Conservation (phyloP, 148 eudicot species). For the Persicaria maculosa region DNA sequence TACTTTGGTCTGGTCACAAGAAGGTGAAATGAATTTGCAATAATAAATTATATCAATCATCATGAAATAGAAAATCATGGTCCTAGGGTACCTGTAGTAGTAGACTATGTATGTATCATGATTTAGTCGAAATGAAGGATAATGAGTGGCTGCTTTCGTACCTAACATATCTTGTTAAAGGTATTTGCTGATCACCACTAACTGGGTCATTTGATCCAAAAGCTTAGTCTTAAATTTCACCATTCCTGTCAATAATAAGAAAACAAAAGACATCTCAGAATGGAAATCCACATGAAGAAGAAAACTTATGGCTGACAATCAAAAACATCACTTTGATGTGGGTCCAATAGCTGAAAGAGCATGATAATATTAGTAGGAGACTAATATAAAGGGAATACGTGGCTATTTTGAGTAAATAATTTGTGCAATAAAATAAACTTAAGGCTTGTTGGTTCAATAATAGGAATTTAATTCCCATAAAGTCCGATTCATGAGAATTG, state of each 20-base stretch:
- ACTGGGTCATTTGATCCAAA: background rate
- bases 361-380: no score
- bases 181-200: no score
- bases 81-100: background rate
- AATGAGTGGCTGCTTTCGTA: no score
- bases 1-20: constrained; percentile 3
- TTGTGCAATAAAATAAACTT: no score
- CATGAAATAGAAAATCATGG: background rate
- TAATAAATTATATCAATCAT: background rate
- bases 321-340: no score
- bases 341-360: no score
- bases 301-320: background rate
- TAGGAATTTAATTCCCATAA: no score
- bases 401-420: no score
- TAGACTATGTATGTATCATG: background rate
- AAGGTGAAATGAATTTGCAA: background rate
- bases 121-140: background rate
- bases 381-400: no score
- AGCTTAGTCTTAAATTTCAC: background rate
- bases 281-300: background rate
- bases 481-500: no score
- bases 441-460: no score
- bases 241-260: background rate
- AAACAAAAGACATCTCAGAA: background rate
- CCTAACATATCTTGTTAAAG: no score